Conservation (phyloP, 371 early-diverging fungal species). For the Haplosporangium sp. region DNA sequence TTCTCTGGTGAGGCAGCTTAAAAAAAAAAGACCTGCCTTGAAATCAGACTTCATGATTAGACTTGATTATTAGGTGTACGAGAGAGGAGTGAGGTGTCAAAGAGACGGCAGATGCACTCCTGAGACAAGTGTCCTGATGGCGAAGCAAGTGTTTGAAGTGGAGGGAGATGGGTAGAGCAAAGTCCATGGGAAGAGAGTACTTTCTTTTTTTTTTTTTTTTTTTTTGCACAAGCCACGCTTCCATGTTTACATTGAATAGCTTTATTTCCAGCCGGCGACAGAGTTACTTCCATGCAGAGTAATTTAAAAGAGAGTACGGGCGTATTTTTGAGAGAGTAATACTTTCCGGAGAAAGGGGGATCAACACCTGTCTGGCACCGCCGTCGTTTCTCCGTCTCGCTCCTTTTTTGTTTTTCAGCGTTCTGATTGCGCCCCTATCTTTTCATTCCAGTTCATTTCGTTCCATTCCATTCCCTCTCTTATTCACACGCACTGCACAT, state of each 20-base stretch:
- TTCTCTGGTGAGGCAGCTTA: neutral
- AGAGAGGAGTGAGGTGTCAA: neutral
- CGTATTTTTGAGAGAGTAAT: too few species aligned
- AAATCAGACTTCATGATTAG: constrained; percentile 52
- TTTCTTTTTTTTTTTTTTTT: constrained; percentile 20
- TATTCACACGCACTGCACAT: neutral
- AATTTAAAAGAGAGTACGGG: too few species aligned
- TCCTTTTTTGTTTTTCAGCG: neutral
- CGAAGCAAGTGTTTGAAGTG: neutral
- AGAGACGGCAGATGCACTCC: neutral
- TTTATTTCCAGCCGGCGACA: neutral
- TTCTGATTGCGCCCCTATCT: neutral
- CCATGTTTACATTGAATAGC: neutral
- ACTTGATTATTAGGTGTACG: neutral
- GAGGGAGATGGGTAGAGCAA: neutral
- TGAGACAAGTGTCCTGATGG: too few species aligned
- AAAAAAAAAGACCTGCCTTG: constrained; percentile 29
- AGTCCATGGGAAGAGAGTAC: neutral
- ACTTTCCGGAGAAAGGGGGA: too few species aligned
- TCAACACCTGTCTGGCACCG: too few species aligned
- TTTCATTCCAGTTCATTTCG: neutral
- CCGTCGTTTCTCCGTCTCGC: too few species aligned
- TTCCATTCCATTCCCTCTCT: neutral
- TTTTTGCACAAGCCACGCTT: constrained; percentile 26
- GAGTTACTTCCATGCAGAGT: too few species aligned